Evolutionary conservation across 2,329 filamentous ascomycete genomes (phyloP).

Genomic region (Pyrenophora graminea): DNA sequence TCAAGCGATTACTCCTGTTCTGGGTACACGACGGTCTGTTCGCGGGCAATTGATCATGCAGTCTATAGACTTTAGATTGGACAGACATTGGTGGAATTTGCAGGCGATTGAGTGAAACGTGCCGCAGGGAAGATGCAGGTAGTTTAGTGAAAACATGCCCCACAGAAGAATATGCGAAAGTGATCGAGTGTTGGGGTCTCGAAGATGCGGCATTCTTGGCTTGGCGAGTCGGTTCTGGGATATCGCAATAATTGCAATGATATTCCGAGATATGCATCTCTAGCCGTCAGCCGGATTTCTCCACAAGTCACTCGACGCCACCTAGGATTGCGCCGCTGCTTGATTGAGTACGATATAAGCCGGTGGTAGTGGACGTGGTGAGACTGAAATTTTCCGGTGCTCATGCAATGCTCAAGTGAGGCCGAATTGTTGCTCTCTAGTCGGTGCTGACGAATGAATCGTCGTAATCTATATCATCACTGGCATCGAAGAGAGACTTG

Average conservation of each 20-base stretch:
- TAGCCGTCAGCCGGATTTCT: conserved; percentile 6
- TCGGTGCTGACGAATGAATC: conserved; percentile 22
- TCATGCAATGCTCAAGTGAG: not conserved
- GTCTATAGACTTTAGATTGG: not conserved
- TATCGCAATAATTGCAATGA: conserved; percentile 3
- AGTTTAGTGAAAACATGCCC: conserved; percentile 8
- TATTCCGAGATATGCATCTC: conserved; percentile 9
- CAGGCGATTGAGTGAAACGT: not conserved
- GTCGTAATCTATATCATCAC: conserved; percentile 6
- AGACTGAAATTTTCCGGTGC: conserved; percentile 16
- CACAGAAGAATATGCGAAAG: conserved; percentile 8
- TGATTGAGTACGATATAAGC: conserved; percentile 28
- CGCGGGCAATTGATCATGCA: conserved; percentile 1
- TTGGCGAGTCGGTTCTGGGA: not conserved
- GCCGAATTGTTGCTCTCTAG: not conserved
- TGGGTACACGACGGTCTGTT: conserved; percentile 1
- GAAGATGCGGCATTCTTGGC: not conserved
- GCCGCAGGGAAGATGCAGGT: not conserved
- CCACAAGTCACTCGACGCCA: conserved; percentile 12
- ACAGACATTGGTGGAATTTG: conserved; percentile 21
- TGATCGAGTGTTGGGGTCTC: not conserved
- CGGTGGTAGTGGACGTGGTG: conserved; percentile 2
- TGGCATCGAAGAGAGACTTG: conserved; percentile 1
- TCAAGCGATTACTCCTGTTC: conserved; percentile 4
- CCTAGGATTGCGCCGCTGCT: conserved; percentile 24